Evolutionary conservation across 257 asterid genomes (phyloP).

Genomic region (Gentiana straminea): DNA sequence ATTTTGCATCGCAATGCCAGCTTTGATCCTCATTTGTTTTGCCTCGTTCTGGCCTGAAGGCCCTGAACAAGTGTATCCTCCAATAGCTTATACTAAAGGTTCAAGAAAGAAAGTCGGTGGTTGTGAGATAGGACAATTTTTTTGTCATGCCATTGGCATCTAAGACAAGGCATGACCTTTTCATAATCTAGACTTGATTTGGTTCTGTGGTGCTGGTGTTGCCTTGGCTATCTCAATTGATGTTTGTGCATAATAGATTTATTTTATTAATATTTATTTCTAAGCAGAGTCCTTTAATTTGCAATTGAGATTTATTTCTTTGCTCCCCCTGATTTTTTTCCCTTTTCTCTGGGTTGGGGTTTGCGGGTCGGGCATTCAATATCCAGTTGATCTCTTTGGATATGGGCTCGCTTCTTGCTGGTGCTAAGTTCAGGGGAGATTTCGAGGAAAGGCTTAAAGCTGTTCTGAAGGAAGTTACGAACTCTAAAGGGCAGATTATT

Average conservation of each 20-base stretch:
- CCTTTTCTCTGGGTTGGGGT: neutral
- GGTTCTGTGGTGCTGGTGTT: no score
- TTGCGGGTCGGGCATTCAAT: neutral
- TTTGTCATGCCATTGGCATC: neutral
- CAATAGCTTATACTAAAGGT: no score
- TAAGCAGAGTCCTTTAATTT: neutral
- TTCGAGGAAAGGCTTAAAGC: constrained; percentile 93
- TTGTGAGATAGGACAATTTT: no score
- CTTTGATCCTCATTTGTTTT: no score
- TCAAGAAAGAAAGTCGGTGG: no score
- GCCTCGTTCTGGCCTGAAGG: no score
- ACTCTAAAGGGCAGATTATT: constrained; percentile 84
- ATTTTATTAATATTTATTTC: neutral
- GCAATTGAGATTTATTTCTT: neutral
- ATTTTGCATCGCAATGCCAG: no score
- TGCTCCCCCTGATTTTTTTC: no score
- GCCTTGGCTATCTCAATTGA: no score
- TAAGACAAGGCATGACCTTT: no score
- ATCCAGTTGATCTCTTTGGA: constrained; percentile 75
- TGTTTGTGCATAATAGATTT: neutral
- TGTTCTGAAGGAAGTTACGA: constrained; percentile 75
- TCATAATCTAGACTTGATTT: neutral
- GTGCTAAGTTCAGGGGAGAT: constrained; percentile 88
- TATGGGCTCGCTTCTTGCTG: constrained; percentile 93
- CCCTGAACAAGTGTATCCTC: no score